Base-by-base conservation (phyloP, 768 basidiomycete species). In the Chalciporus piperatus region DNA sequence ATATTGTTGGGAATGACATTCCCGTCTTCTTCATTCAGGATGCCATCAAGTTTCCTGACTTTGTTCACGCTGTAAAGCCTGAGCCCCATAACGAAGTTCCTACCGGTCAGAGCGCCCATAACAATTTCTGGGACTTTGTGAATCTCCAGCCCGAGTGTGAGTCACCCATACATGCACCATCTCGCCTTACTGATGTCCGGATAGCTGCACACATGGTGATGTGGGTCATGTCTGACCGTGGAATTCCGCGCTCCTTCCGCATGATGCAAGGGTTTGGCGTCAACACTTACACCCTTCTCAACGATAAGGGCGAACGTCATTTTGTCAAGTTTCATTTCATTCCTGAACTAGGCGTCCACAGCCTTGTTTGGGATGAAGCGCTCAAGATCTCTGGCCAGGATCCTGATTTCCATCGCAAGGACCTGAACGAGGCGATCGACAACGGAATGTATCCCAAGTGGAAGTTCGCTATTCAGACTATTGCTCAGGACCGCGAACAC, bases 261-360 rank as follows among this genome's bases (percentile, higher is more conserved):
- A 91, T 88, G 84, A 89, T 95, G 83, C 89, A 92, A 71, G 93
- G 86, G 7, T 89, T 90, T 46, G 87, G 89, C 2, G 89, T 95
- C 42, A 92, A 96, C 69, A 90, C 91, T 0, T 95, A 78, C 67
- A 84, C 87, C 3, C 75, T 94, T 27, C 60, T 88, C 50, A 91
- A 91, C 59, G 73, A 70, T 0, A 63, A 78, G 23, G 84, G 84
- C 40, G 77, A 91, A 60, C 78, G 83, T 1, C 76, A 79, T 48
- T 95, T 95, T 59, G 92, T 94, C 70, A 95, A 94, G 67, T 94
- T 92, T 66, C 89, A 93, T 67, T 89, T 82, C 75, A 81, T 80
- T 35, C 82, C 92, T 16, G 80, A 92, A 67, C 78, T 93, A 14
- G 92, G 92, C 19, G 87, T 88, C 2, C 88, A 93, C 63, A 86